Percentiles rank a stretch among this genome's conserved stretches.
Conservation (phyloP, 805 yeast genomes). For the Jamesozyma jinghongensis region DNA sequence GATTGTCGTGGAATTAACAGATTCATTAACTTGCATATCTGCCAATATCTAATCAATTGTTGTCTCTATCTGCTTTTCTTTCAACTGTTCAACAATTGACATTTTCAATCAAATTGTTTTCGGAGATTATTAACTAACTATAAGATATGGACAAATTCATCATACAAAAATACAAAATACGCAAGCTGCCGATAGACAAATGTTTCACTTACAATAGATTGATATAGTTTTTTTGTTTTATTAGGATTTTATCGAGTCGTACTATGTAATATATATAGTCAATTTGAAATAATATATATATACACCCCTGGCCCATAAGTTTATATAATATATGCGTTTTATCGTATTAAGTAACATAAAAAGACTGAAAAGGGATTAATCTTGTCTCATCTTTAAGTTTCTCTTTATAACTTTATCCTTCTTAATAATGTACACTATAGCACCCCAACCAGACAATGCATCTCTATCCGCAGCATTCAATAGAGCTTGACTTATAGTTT, state of each 20-base stretch:
- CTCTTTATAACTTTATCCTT: slow-evolving; percentile 86
- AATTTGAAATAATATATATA: no score
- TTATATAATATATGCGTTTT: neutral
- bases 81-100: no score
- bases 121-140: neutral
- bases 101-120: no score
- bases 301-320: neutral
- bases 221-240: no score
- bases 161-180: slow-evolving; percentile 1
- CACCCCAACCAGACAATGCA: slow-evolving; percentile 98
- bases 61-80: no score
- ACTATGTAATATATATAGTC: neutral
- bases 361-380: slow-evolving; percentile 37
- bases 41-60: no score
- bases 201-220: no score
- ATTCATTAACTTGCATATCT: no score
- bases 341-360: neutral
- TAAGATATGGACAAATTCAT: no score
- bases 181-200: no score
- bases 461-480: slow-evolving; percentile 95
- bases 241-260: neutral
- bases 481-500: slow-evolving; percentile 88
- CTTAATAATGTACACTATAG: slow-evolving; percentile 82
- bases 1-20: no score
- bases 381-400: slow-evolving; percentile 90